phyloP scores from a whole-genome alignment of 495 filamentous ascomycete species.

The Margaritispora aquatica region DNA sequence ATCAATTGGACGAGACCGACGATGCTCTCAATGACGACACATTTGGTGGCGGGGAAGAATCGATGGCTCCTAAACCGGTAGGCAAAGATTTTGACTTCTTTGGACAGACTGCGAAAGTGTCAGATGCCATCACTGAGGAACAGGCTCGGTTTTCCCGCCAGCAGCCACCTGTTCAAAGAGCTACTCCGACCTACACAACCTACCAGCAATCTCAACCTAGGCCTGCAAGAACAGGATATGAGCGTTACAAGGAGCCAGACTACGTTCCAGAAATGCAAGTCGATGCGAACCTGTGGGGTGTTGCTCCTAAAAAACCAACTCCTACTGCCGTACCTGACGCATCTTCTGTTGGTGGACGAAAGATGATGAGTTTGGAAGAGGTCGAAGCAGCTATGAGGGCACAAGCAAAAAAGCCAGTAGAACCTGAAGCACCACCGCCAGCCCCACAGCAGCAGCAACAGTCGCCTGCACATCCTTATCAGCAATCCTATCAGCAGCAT shows the following conservation, averaged over 20 bases:
- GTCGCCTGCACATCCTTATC: slow-evolving; percentile 7
- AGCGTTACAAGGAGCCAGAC: slow-evolving; percentile 73
- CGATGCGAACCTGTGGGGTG: slow-evolving; percentile 88
- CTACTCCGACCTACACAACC: slow-evolving; percentile 26
- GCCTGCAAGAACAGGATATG: slow-evolving; percentile 72
- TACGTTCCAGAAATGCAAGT: slow-evolving; percentile 82
- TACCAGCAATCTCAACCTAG: slow-evolving; percentile 44
- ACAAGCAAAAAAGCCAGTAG: slow-evolving; percentile 54
- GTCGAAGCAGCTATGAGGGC: slow-evolving; percentile 90
- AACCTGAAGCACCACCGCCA: slow-evolving; percentile 21
- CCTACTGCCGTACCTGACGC: slow-evolving; percentile 14
- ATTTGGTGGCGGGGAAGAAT: slow-evolving; percentile 62
- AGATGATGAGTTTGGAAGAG: slow-evolving; percentile 94
- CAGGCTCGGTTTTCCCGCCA: slow-evolving; percentile 73
- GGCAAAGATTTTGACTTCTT: slow-evolving; percentile 98
- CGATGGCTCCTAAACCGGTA: slow-evolving; percentile 36
- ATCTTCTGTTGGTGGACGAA: slow-evolving; percentile 44
- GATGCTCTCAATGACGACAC: slow-evolving; percentile 98
- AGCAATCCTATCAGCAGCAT: slow-evolving; percentile 23
- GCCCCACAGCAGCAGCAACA: slow-evolving; percentile 17
- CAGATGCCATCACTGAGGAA: slow-evolving; percentile 82
- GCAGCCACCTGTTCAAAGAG: slow-evolving; percentile 43
- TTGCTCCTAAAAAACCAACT: slow-evolving; percentile 53
- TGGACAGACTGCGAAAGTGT: slow-evolving; percentile 79
- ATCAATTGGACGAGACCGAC: slow-evolving; percentile 85